A percentile compares a stretch with the other conserved stretches of the same genome.
Evolutionary conservation across 2,329 filamentous ascomycete genomes (phyloP).

Genomic region (Tolypocladium tropicale): DNA sequence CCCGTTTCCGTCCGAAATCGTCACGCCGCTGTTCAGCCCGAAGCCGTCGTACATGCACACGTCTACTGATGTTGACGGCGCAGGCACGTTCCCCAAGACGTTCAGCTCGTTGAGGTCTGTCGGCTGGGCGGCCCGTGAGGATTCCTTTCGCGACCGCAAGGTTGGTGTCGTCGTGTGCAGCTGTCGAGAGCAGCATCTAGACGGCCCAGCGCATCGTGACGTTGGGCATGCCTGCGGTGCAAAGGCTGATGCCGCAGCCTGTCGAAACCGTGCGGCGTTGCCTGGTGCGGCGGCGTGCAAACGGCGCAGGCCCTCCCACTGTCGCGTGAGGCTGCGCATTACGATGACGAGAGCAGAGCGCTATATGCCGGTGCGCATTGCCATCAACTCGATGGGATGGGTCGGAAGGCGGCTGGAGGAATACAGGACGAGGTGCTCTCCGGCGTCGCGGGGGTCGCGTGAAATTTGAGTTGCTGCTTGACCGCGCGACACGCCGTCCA

Average conservation of each 20-base stretch:
- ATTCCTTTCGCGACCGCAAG: constrained; percentile 8
- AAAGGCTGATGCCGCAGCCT: not conserved
- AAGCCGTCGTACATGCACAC: constrained; percentile 78
- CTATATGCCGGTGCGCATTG: not conserved
- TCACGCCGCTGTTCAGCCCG: constrained; percentile 70
- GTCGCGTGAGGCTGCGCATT: constrained; percentile 11
- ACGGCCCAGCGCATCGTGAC: not conserved
- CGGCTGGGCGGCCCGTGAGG: constrained; percentile 23
- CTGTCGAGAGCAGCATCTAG: not conserved
- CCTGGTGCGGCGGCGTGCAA: constrained; percentile 9
- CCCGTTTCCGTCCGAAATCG: constrained; percentile 58
- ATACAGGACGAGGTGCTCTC: not conserved
- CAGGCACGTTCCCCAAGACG: constrained; percentile 64
- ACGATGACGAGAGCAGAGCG: not conserved
- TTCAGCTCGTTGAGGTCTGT: constrained; percentile 67
- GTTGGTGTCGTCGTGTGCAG: constrained; percentile 7
- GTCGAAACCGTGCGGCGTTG: not conserved
- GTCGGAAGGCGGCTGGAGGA: not conserved
- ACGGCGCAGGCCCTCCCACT: constrained; percentile 9
- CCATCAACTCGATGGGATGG: not conserved
- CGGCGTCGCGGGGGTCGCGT: not conserved
- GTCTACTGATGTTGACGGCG: constrained; percentile 75
- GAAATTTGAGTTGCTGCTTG: not conserved
- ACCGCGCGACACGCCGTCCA: not conserved
- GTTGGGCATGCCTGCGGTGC: not conserved